These are phyloP conservation scores for Sclerotinia trifoliorum DNA, from an alignment of 2,329 filamentous ascomycete species.

Conservation along the genomic window DNA sequence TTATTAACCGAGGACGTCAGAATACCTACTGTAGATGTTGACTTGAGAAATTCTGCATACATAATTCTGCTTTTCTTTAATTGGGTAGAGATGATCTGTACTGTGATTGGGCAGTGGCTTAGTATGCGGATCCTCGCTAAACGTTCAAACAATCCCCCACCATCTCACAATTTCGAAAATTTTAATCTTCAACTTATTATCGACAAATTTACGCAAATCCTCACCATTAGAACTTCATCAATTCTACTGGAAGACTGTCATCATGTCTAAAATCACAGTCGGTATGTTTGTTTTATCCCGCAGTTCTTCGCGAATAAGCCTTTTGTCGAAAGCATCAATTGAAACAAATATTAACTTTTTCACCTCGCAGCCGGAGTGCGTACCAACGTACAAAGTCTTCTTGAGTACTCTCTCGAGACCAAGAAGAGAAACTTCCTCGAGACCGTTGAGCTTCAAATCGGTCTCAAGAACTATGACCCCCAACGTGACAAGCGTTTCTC, in stretches of 20 bases:
- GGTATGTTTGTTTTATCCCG: slow-evolving; percentile 45
- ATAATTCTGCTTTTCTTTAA: not conserved
- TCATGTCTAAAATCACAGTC: slow-evolving; percentile 85
- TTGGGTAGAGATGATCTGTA: not conserved
- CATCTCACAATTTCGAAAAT: slow-evolving; percentile 21
- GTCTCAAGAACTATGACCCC: slow-evolving; percentile 98
- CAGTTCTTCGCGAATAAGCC: not conserved
- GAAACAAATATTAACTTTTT: slow-evolving; percentile 23
- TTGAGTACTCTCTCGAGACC: slow-evolving; percentile 91
- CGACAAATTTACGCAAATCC: slow-evolving; percentile 46
- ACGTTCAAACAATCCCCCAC: slow-evolving; percentile 7
- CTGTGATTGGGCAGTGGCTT: not conserved
- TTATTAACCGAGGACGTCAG: not conserved
- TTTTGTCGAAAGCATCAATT: not conserved
- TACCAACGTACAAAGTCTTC: slow-evolving; percentile 87
- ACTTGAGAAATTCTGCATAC: not conserved
- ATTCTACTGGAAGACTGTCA: slow-evolving; percentile 86
- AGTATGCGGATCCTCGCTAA: slow-evolving; percentile 16
- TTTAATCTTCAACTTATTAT: slow-evolving; percentile 2
- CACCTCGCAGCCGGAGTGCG: slow-evolving; percentile 81
- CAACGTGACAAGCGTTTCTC: slow-evolving; percentile 99
- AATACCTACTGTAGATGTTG: not conserved
- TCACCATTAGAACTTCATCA: slow-evolving; percentile 68
- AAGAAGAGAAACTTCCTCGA: slow-evolving; percentile 99
- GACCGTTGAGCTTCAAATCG: slow-evolving; percentile 89